Percentiles rank a stretch among this genome's conserved stretches.
Evolutionary conservation across 1,139 yeast genomes (phyloP).

Genomic region (Debaryomyces coudertii): DNA sequence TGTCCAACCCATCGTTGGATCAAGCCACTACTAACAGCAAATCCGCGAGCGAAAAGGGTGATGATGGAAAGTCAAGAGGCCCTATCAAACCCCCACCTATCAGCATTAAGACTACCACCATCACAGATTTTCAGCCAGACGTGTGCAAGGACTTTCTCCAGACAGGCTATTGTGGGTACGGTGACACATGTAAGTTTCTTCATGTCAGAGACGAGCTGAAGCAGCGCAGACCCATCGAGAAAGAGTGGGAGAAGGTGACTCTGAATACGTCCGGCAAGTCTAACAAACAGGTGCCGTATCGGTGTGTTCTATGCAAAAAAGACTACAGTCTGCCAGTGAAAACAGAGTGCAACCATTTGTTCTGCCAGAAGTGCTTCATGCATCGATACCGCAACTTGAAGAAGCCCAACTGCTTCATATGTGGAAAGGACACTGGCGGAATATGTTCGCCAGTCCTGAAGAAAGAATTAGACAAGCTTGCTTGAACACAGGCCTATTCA

Average conservation of each 20-base stretch:
- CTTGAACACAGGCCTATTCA: no score
- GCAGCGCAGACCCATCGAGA: slow-evolving; percentile 67
- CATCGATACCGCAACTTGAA: slow-evolving; percentile 48
- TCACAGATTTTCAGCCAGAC: slow-evolving; percentile 92
- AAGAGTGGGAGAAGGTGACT: slow-evolving; percentile 67
- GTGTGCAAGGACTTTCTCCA: slow-evolving; percentile 90
- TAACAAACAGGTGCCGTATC: slow-evolving; percentile 52
- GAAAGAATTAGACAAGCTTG: slow-evolving; percentile 18
- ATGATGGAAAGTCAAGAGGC: slow-evolving; percentile 11
- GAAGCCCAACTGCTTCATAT: slow-evolving; percentile 52
- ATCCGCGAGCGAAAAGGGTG: no score
- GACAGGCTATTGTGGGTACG: slow-evolving; percentile 96
- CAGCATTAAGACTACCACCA: slow-evolving; percentile 68
- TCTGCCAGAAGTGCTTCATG: slow-evolving; percentile 67
- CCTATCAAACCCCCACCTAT: slow-evolving; percentile 40
- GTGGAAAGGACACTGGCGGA: slow-evolving; percentile 62
- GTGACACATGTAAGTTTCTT: slow-evolving; percentile 95
- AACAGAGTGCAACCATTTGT: slow-evolving; percentile 68
- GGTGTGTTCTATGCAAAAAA: slow-evolving; percentile 64
- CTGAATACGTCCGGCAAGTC: slow-evolving; percentile 8
- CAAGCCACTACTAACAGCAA: slow-evolving; percentile 5
- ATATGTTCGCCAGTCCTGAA: slow-evolving; percentile 32
- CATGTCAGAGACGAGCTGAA: slow-evolving; percentile 88
- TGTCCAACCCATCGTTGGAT: slow-evolving; percentile 6
- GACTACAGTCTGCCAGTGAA: slow-evolving; percentile 62